These are phyloP conservation scores for Porogramme epimiltina DNA, from an alignment of 1,284 basidiomycete species.

Conservation along the genomic window DNA sequence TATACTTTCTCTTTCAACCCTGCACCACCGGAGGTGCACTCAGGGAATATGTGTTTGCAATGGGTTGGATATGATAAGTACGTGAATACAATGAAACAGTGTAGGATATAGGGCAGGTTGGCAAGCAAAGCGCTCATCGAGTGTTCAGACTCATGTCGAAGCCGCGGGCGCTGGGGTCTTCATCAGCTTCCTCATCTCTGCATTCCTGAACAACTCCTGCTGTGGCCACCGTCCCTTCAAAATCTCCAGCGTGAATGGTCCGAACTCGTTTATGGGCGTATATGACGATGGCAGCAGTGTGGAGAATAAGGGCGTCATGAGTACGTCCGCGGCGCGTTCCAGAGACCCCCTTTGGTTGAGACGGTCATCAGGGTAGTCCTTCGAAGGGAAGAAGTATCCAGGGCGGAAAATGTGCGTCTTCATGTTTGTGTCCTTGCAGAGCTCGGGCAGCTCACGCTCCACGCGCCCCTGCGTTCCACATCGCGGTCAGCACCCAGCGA, in stretches of 20 bases:
- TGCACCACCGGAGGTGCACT: too few relatives aligned
- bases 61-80: too few relatives aligned
- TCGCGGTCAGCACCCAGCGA: too few relatives aligned
- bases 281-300: conserved; percentile 19
- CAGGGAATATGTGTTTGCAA: too few relatives aligned
- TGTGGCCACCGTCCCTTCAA: conserved; percentile 35
- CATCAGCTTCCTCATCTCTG: conserved; percentile 22
- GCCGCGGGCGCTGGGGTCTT: conserved; percentile 10
- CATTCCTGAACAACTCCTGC: conserved; percentile 26
- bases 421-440: conserved; percentile 25
- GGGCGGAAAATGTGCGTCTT: conserved; percentile 31
- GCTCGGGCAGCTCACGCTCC: conserved; percentile 29
- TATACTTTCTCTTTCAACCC: too few relatives aligned
- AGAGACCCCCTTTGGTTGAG: conserved; percentile 28
- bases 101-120: too few relatives aligned
- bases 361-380: conserved; percentile 30
- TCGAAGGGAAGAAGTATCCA: conserved; percentile 35
- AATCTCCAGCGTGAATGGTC: conserved; percentile 28
- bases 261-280: conserved; percentile 28
- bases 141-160: neutral
- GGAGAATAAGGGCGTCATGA: conserved; percentile 14
- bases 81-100: too few relatives aligned
- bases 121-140: too few relatives aligned
- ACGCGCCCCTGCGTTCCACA: conserved; percentile 28
- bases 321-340: conserved; percentile 18